Base-by-base conservation (phyloP, 495 filamentous ascomycete species). In the Penicillium robsamsonii region DNA sequence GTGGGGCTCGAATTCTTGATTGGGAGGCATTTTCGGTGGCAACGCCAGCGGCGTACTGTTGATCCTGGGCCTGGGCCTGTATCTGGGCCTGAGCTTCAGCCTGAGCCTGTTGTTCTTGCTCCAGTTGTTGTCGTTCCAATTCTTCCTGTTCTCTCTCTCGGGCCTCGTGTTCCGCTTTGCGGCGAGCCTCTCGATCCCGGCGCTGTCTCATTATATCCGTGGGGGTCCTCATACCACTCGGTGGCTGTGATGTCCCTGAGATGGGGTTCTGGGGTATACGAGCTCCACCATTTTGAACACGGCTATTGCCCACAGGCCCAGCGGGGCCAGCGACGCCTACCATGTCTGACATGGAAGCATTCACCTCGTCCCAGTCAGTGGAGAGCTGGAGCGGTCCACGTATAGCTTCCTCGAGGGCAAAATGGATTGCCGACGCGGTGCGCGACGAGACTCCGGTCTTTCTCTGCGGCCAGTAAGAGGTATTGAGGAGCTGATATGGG, bases 341-440 rank as follows among this genome's bases (percentile, higher is more conserved):
- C 64, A 96, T 76, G 72, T 96, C 89, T 62, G 94, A 87, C 94
- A 98, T 97, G 60, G 86, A 83, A 64, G 93, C 92, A 87, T 92
- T 91, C 79, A 93, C 86, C 79, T 98, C 94, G 51, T 87, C 82
- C 42, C 83, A 79, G 68, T 96, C 92, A 15, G 90, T 81, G 4
- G 92, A 92, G 73, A 98, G 94, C 11, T 84, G 80, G 55, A 91
- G 81, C 2, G 94, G 93, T 38, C 84, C 83, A 47, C 92, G 87
- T 47, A 97, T 80, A 44, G 89, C 94, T 74, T 93, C 90, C 76
- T 98, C 93, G 45, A 97, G 84, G 6, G 91, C 84, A 80, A 86
- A 96, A 58, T 91, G 87, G 66, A 98, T 91, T 17, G 94, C 93
- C 55, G 86, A 83, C 15, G 85, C 82, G 30, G 86, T 89, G 44